Evolutionary conservation across 768 basidiomycete species (phyloP).

Genomic region (Phaffia australis): DNA sequence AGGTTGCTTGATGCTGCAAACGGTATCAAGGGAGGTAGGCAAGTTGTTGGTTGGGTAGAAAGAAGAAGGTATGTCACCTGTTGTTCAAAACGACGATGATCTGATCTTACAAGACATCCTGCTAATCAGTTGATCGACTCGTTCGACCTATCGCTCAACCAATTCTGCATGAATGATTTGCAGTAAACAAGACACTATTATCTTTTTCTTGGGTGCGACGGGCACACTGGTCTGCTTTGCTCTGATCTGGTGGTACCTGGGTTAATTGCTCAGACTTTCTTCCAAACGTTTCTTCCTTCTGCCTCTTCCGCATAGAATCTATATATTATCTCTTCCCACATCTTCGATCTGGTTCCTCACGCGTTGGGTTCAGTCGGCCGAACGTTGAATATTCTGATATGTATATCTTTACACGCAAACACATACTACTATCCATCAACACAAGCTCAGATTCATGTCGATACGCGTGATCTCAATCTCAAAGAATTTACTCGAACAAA

Average conservation of each 20-base stretch:
- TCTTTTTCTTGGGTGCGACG: conserved; percentile 21
- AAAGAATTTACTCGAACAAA: too few species aligned
- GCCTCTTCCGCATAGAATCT: too few species aligned
- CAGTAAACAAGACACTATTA: conserved; percentile 25
- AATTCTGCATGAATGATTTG: background rate
- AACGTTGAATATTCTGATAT: too few species aligned
- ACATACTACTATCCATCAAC: too few species aligned
- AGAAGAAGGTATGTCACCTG: conserved; percentile 59
- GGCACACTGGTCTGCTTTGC: conserved; percentile 21
- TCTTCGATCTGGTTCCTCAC: too few species aligned
- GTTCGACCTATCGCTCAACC: background rate
- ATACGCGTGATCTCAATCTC: too few species aligned
- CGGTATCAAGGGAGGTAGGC: conserved; percentile 80
- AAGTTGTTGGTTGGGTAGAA: conserved; percentile 97
- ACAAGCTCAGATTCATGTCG: too few species aligned
- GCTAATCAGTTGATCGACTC: background rate
- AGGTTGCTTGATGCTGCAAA: conserved; percentile 81
- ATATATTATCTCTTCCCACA: too few species aligned
- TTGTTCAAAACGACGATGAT: background rate
- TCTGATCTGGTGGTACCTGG: conserved; percentile 25
- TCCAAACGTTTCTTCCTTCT: too few species aligned
- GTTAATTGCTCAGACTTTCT: background rate
- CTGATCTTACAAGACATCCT: background rate
- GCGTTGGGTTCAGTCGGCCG: too few species aligned
- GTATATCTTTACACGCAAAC: too few species aligned